These are phyloP conservation scores for Pseudohalonectria lignicola DNA, from an alignment of 2,329 filamentous ascomycete species.

Conservation along the genomic window DNA sequence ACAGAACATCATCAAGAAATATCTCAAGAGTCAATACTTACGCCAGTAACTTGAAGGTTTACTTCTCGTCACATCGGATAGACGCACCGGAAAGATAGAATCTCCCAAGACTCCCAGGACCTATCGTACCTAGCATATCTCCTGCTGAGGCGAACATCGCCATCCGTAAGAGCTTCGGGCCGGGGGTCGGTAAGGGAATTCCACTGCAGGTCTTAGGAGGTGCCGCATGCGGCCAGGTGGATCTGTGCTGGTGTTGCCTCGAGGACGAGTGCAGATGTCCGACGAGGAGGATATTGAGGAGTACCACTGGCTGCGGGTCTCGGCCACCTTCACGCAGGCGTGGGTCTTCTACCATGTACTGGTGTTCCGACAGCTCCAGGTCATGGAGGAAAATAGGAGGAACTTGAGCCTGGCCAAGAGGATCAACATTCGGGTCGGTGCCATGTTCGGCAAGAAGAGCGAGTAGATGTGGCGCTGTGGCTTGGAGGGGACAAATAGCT, in stretches of 20 bases:
- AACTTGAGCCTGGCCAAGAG: background rate
- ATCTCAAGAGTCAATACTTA: too few relatives aligned
- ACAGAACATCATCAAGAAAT: too few relatives aligned
- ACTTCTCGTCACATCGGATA: too few relatives aligned
- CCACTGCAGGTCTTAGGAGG: background rate
- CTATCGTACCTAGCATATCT: too few relatives aligned
- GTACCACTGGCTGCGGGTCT: background rate
- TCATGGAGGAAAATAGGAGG: background rate
- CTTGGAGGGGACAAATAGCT: too few relatives aligned
- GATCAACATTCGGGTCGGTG: background rate
- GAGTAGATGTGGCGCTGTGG: background rate
- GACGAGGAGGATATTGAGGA: background rate
- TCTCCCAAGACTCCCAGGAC: too few relatives aligned
- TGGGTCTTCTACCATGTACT: background rate
- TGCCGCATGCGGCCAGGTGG: too few relatives aligned
- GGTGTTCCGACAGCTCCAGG: background rate
- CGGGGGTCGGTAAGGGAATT: background rate
- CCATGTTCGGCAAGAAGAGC: background rate
- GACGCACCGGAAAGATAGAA: too few relatives aligned
- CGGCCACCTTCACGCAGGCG: background rate
- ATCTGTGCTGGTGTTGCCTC: too few relatives aligned
- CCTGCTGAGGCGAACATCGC: background rate
- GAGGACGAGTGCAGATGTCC: too few relatives aligned
- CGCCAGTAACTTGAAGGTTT: too few relatives aligned
- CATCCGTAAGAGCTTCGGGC: background rate